Base-by-base conservation (phyloP, 2,329 filamentous ascomycete genomes). In the Thelonectria olida region DNA sequence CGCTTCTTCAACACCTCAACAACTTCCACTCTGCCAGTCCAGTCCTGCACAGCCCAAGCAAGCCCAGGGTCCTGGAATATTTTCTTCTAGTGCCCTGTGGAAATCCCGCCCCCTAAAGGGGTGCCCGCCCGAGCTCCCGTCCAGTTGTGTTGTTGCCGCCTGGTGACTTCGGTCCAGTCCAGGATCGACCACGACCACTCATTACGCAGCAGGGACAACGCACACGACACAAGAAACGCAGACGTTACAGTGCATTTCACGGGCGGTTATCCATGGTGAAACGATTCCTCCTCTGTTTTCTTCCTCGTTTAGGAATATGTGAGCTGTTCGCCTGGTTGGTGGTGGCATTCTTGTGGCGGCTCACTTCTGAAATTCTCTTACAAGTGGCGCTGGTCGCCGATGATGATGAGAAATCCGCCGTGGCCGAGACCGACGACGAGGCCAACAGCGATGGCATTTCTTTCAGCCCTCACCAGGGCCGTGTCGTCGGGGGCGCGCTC, bases 171-270 rank as follows among this genome's bases (percentile, higher is more conserved):
- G n/a, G n/a, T n/a, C n/a, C n/a, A n/a, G n/a, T n/a, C n/a, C 47
- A 17, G 48, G 36, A 58, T 51, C 23, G 49, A 42, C 47, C 34
- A 23, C 12, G 41, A 27, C 57, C 51, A 60, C 36, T 60, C 51
- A 28, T 60, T 51, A 5, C 28, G 51, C 47, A 25, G 58, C 52
- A 55, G 39, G 58, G 58, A 61, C 58, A 55, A 31, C 58, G 20
- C 58, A 61, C 52, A 19, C 57, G 51, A 54, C 27, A 60, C 57
- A 55, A 20, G n/a, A 17, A 9, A 45, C 22, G 42, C 7, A 45
- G 22, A 45, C 42, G 42, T 45, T 45, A 13, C 42, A 45, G 27
- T 42, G 53, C 52, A 28, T 42, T 13, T 42, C 20, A 42, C 39
- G 39, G 39, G 39, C 39, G 39, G 39, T 22, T 42, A 22, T 42